Base-by-base conservation (phyloP, 805 yeast genomes). In the Saturnispora hagleri region DNA sequence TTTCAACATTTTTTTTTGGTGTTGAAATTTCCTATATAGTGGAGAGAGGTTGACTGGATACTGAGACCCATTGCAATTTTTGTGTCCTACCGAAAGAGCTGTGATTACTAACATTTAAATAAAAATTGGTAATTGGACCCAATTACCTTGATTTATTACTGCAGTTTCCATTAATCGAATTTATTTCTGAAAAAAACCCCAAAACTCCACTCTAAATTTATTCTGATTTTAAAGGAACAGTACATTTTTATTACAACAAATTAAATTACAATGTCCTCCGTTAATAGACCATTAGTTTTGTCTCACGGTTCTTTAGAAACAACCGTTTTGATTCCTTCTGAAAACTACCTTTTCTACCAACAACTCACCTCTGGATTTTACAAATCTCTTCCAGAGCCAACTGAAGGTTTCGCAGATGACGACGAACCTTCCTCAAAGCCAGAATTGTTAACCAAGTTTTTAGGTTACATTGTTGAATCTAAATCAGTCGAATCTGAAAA, bases 221-320 rank as follows among this genome's bases (percentile, higher is more conserved):
- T 17, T 38, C 42, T 38, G 24, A 38, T 20, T 38, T 38, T 38
- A 38, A 38, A 18, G 27, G 42, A 20, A 38, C 20, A 38, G 12
- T 38, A 9, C 42, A 9, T 27, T 40, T 18, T 26, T 41, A 26
- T 41, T 41, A 22, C 15, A 20, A 22, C 26, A 24, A 24, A 41
- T 27, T 17, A 12, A 38, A 18, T 8, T 18, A 38, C 22, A 38
- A 38, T 38, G 42, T 38, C 42, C 22, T 38, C 67, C 46, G 66
- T 65, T 26, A 66, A 62, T 52, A 81, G 98, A 73, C 96, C 98
- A 35, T 76, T 93, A 65, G 82, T 82, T 51, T 76, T 93, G 61
- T 71, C 82, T 53, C 95, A 89, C 64, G 97, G 97, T 53, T 72
- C 86, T 18, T 80, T 91, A 53, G 98, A 91, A 73, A 89, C 89